phyloP scores from a whole-genome alignment of 345 rosid genomes.

The Citropsis articulata region DNA sequence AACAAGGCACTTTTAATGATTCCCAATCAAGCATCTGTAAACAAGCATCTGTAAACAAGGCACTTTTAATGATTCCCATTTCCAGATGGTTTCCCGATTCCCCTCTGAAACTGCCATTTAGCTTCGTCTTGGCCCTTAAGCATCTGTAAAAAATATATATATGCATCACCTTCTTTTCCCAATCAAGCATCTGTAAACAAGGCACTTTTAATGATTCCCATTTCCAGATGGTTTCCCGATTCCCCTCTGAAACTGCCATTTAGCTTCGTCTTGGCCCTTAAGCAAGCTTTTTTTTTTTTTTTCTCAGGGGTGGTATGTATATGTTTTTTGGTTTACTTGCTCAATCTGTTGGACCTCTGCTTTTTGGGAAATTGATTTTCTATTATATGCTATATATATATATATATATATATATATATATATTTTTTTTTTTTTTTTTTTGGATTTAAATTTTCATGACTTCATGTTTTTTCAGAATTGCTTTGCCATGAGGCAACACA shows the following conservation, averaged over 20 bases:
- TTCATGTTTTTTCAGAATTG: not conserved
- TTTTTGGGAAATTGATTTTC: not conserved
- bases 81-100: not conserved
- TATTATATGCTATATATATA: not conserved
- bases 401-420: too few species aligned
- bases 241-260: not conserved
- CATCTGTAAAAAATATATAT: too few species aligned
- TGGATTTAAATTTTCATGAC: not conserved
- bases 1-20: not conserved
- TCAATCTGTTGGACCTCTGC: not conserved
- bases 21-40: not conserved
- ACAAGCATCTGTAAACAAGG: not conserved
- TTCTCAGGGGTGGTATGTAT: too few species aligned
- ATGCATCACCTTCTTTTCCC: not conserved
- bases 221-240: not conserved
- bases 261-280: not conserved
- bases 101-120: not conserved
- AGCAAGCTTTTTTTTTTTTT: too few species aligned
- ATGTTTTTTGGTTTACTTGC: not conserved
- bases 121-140: not conserved
- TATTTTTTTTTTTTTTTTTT: not conserved
- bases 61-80: not conserved
- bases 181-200: not conserved
- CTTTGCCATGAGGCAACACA: not conserved
- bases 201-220: not conserved